phyloP scores from a whole-genome alignment of 176 grass and related monocot genomes.

The Triticum monococcum region DNA sequence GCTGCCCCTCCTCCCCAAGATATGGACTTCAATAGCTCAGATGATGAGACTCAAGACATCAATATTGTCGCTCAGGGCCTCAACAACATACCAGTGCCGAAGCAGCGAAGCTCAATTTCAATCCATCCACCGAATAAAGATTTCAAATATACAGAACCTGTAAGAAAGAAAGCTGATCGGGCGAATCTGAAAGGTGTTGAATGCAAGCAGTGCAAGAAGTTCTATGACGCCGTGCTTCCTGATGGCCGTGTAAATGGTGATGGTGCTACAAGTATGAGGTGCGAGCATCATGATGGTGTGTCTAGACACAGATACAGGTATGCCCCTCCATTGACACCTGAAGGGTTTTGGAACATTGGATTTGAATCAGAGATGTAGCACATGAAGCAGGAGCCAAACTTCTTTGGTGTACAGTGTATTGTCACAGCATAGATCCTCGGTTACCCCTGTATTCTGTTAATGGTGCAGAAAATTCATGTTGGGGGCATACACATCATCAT shows the following conservation, averaged over 20 bases:
- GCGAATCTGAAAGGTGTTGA: constrained; percentile 85
- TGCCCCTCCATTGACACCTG: constrained; percentile 78
- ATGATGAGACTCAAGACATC: constrained; percentile 81
- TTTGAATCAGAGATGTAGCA: constrained; percentile 92
- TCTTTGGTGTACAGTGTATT: constrained; percentile 12
- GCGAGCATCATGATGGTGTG: constrained; percentile 91
- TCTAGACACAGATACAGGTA: constrained; percentile 93
- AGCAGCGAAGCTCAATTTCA: constrained; percentile 41
- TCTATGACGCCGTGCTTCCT: constrained; percentile 90
- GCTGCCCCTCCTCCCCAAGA: constrained; percentile 52
- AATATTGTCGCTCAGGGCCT: constrained; percentile 52
- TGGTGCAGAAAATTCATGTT: not conserved
- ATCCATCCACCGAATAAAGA: constrained; percentile 60
- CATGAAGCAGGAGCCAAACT: constrained; percentile 20
- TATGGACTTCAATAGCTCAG: constrained; percentile 73
- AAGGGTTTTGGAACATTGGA: constrained; percentile 98
- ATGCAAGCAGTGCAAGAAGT: constrained; percentile 96
- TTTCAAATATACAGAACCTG: constrained; percentile 83
- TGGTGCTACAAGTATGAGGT: constrained; percentile 45
- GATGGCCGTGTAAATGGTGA: constrained; percentile 38
- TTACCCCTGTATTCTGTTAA: not conserved
- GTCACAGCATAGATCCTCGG: not conserved
- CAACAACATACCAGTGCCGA: constrained; percentile 30
- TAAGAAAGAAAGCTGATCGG: constrained; percentile 83
- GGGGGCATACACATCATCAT: not conserved